phyloP scores from a whole-genome alignment of 2,329 filamentous ascomycete genomes.

The Arthroderma sp. region DNA sequence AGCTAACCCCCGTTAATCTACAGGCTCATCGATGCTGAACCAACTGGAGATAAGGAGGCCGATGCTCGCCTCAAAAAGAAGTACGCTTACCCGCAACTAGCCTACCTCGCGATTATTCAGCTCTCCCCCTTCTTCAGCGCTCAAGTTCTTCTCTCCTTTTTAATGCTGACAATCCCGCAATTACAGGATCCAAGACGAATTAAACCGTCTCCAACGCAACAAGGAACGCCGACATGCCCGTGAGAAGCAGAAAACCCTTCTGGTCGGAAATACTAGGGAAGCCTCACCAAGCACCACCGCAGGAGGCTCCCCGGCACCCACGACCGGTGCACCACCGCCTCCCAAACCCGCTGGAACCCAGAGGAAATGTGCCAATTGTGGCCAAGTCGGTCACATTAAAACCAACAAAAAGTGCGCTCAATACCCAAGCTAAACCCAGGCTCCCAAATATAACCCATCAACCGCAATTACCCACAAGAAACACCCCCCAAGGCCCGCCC shows the following conservation, averaged over 20 bases:
- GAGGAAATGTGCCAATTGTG: slow-evolving; percentile 94
- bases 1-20: slow-evolving; percentile 14
- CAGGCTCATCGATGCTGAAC: slow-evolving; percentile 47
- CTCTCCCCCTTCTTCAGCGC: slow-evolving; percentile 2
- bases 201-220: slow-evolving; percentile 77
- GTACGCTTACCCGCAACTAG: slow-evolving; percentile 25
- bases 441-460: slow-evolving; percentile 2
- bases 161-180: slow-evolving; percentile 15
- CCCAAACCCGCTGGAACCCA: slow-evolving; percentile 37
- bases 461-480: background rate
- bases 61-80: slow-evolving; percentile 49
- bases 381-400: slow-evolving; percentile 93
- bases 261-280: slow-evolving; percentile 23
- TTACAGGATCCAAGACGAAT: slow-evolving; percentile 55
- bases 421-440: background rate
- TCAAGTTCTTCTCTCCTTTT: slow-evolving; percentile 2
- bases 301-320: slow-evolving; percentile 35
- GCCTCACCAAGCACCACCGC: slow-evolving; percentile 34
- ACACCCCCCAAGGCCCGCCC: slow-evolving; percentile 11
- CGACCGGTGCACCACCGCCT: slow-evolving; percentile 32
- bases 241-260: slow-evolving; percentile 68
- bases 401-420: slow-evolving; percentile 81
- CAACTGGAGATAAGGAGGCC: slow-evolving; percentile 53
- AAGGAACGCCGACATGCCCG: slow-evolving; percentile 79
- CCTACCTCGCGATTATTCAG: slow-evolving; percentile 1